These are phyloP conservation scores for Diaporthe ilicicola DNA, from an alignment of 2,329 filamentous ascomycete species.

Conservation along the genomic window DNA sequence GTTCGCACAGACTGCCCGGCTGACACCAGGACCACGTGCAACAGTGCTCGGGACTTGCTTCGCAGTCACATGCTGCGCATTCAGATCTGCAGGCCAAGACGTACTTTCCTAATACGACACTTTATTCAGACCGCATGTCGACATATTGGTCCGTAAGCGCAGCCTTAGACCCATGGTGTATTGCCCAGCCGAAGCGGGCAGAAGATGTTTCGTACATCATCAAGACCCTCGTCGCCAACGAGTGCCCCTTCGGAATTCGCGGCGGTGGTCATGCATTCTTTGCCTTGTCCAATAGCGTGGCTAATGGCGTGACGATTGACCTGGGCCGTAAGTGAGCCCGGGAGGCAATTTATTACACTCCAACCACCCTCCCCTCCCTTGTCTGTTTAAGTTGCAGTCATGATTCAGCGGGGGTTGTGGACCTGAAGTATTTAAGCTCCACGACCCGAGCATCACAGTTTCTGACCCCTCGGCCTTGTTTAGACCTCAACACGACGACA, in stretches of 20 bases:
- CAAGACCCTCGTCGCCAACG: constrained; percentile 41
- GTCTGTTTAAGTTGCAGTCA: neutral
- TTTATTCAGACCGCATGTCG: constrained; percentile 42
- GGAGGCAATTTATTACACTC: no score
- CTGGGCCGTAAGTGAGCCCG: constrained; percentile 37
- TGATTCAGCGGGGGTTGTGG: neutral
- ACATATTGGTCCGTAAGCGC: constrained; percentile 49
- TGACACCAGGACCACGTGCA: neutral
- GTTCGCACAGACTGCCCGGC: neutral
- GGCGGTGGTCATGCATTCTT: constrained; percentile 48
- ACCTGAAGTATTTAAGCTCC: neutral
- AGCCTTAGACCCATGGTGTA: constrained; percentile 46
- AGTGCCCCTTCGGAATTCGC: constrained; percentile 47
- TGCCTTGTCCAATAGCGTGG: constrained; percentile 43
- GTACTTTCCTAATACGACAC: constrained; percentile 39
- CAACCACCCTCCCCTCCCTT: accelerated
- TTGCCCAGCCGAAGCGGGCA: constrained; percentile 44
- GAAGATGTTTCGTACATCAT: constrained; percentile 47
- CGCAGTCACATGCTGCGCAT: constrained; percentile 35
- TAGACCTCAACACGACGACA: constrained; percentile 39
- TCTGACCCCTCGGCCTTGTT: neutral
- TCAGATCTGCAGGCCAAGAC: constrained; percentile 41
- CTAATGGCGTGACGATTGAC: constrained; percentile 46
- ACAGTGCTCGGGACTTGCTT: constrained; percentile 41
- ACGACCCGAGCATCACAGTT: neutral